Conservation (phyloP, 306 rosid genomes). For the Sicyos baderoa region DNA sequence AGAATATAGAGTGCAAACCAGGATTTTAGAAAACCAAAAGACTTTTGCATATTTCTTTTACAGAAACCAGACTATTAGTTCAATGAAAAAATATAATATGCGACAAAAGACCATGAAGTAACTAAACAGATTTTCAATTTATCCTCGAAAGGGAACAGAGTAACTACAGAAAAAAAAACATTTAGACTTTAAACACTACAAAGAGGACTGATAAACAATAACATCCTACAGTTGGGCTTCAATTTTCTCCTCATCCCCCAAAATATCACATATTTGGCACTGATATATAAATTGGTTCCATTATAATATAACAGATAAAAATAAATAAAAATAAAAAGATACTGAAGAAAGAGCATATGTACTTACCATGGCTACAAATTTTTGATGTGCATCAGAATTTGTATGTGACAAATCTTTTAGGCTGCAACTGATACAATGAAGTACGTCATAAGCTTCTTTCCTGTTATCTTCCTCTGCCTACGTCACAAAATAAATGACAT, state of each 20-base stretch:
- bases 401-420: slow-evolving; percentile 38
- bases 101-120: background rate
- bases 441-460: slow-evolving; percentile 70
- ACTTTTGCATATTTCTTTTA: no score
- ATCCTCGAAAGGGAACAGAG: no score
- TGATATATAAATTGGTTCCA: background rate
- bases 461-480: slow-evolving; percentile 71
- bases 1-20: background rate
- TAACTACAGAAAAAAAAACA: background rate
- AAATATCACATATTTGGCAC: background rate
- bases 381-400: slow-evolving; percentile 48
- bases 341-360: background rate
- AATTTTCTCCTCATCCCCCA: background rate
- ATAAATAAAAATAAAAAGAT: background rate
- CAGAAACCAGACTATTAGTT: no score
- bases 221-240: background rate
- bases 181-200: background rate
- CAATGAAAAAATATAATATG: no score
- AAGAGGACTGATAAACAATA: background rate
- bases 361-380: slow-evolving; percentile 75
- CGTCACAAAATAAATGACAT: slow-evolving; percentile 2
- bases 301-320: no score
- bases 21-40: no score
- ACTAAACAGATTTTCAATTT: background rate
- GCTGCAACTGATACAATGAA: slow-evolving; percentile 54